Evolutionary conservation across 768 basidiomycete genomes (phyloP).

Genomic region (Russula foetens): DNA sequence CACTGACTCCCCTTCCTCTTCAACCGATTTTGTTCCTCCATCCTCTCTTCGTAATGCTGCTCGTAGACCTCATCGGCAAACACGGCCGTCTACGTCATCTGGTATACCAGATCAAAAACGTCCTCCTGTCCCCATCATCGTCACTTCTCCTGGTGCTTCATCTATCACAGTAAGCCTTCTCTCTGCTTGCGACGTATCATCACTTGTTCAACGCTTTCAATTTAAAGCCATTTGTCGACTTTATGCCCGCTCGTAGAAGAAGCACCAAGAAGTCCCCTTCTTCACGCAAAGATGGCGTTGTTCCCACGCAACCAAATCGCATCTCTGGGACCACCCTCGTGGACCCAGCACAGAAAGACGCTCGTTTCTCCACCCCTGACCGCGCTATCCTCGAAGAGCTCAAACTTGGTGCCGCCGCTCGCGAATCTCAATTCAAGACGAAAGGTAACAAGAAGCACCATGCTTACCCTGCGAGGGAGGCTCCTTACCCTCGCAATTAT

Average conservation of each 20-base stretch:
- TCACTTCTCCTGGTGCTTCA: slow-evolving; percentile 4
- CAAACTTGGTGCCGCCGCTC: slow-evolving; percentile 42
- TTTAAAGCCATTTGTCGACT: slow-evolving; percentile 15
- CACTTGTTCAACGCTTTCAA: neutral
- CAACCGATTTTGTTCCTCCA: neutral
- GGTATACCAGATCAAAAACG: slow-evolving; percentile 1
- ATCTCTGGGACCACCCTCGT: neutral
- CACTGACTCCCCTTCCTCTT: neutral
- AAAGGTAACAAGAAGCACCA: slow-evolving; percentile 50
- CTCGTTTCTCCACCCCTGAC: slow-evolving; percentile 52
- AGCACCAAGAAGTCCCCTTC: slow-evolving; percentile 5
- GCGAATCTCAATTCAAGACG: slow-evolving; percentile 47
- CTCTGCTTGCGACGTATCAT: neutral
- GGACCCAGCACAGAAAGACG: neutral
- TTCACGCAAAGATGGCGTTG: slow-evolving; percentile 8
- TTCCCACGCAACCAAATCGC: neutral
- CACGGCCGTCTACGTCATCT: slow-evolving; percentile 15
- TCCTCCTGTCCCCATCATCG: neutral
- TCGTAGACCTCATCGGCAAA: neutral
- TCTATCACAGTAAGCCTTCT: slow-evolving; percentile 9
- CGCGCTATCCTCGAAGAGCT: slow-evolving; percentile 52
- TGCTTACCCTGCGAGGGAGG: slow-evolving; percentile 38
- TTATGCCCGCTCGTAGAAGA: slow-evolving; percentile 14
- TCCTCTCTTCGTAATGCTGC: neutral
- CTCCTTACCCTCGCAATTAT: slow-evolving; percentile 65